Evolutionary conservation across 2,329 filamentous ascomycete genomes (phyloP).

Genomic region (Beauveria bassiana): DNA sequence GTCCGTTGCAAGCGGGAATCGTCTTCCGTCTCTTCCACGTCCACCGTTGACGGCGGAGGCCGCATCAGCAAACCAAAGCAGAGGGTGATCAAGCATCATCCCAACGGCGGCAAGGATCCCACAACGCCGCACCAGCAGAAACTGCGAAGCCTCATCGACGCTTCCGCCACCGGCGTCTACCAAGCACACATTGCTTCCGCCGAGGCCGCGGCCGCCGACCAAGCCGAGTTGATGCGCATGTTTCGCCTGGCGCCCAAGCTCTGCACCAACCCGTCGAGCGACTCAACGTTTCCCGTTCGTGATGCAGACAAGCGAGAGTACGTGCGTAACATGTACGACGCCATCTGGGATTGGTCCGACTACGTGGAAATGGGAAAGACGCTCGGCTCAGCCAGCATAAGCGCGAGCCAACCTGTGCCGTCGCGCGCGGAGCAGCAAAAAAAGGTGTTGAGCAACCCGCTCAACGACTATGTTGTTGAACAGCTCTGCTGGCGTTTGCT

Average conservation of each 20-base stretch:
- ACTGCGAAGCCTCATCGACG: neutral
- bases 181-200: neutral
- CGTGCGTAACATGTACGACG: neutral
- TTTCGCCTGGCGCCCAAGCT: neutral
- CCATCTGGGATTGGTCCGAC: conserved; percentile 7
- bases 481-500: conserved; percentile 20
- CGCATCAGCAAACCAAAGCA: neutral
- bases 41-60: neutral
- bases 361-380: conserved; percentile 4
- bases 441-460: conserved; percentile 16
- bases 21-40: neutral
- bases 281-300: neutral
- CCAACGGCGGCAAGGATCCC: neutral
- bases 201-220: neutral
- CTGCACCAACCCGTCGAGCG: neutral
- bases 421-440: conserved; percentile 15
- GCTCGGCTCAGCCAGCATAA: neutral
- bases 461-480: conserved; percentile 18
- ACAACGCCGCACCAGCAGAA: neutral
- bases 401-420: conserved; percentile 7
- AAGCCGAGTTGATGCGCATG: neutral
- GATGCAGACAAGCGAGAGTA: neutral
- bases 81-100: conserved; percentile 1
- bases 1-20: neutral
- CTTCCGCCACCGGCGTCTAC: neutral